Conservation (phyloP, 2,329 filamentous ascomycete species). For the Hypoxylon sp. region DNA sequence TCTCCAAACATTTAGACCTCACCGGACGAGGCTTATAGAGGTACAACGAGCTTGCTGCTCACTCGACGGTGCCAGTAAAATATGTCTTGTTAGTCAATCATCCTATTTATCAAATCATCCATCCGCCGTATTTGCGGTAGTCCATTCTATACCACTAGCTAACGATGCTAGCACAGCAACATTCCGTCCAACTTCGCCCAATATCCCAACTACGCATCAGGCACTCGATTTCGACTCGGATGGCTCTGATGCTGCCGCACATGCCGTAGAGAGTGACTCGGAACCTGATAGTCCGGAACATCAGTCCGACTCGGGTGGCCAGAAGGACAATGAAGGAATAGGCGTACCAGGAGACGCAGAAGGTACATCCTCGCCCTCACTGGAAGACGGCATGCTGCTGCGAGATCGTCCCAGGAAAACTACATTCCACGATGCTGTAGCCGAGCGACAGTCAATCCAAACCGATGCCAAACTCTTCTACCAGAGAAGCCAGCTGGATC, state of each 20-base stretch:
- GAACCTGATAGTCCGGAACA: conserved; percentile 53
- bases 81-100: conserved; percentile 44
- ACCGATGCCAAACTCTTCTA: conserved; percentile 97
- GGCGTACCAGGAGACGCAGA: conserved; percentile 8
- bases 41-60: conserved; percentile 9
- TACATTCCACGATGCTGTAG: conserved; percentile 92
- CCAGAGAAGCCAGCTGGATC: conserved; percentile 83
- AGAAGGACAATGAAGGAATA: conserved; percentile 24
- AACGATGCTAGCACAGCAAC: conserved; percentile 38
- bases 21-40: conserved; percentile 11
- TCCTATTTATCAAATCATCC: conserved; percentile 1
- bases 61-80: conserved; percentile 5
- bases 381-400: conserved; percentile 69
- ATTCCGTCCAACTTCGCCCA: conserved; percentile 56
- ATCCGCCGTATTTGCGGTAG: conserved; percentile 7
- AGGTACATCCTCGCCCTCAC: conserved; percentile 42
- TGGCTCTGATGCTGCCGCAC: conserved; percentile 55
- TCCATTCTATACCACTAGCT: conserved; percentile 25
- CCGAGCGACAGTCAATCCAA: conserved; percentile 94
- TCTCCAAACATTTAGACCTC: conserved; percentile 6
- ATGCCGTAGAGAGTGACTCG: conserved; percentile 53
- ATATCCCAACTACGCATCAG: conserved; percentile 52
- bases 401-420: conserved; percentile 78
- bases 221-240: conserved; percentile 57
- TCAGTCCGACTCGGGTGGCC: conserved; percentile 16